Conservation (phyloP, 2,329 filamentous ascomycete genomes). For the Fusarium mangiferae region DNA sequence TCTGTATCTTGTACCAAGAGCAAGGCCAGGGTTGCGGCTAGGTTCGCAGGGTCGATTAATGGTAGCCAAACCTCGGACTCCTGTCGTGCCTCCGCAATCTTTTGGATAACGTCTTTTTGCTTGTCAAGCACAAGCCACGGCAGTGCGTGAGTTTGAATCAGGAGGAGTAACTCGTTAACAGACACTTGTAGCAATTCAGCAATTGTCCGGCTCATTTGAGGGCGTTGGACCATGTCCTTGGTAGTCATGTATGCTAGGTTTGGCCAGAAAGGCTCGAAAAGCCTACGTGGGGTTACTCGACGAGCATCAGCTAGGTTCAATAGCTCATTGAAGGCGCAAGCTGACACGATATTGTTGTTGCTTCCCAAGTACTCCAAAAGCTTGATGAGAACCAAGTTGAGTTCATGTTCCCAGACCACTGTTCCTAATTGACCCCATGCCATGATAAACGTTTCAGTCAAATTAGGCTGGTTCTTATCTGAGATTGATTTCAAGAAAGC, state of each 20-base stretch:
- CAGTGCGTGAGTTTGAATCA: conserved; percentile 83
- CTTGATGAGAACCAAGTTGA: conserved; percentile 85
- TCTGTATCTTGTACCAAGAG: conserved; percentile 67
- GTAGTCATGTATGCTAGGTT: conserved; percentile 84
- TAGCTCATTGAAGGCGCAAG: conserved; percentile 85
- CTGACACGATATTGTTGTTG: conserved; percentile 80
- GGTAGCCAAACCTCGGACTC: conserved; percentile 70
- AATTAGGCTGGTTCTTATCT: conserved; percentile 71
- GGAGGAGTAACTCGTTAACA: conserved; percentile 76
- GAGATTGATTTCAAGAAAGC: conserved; percentile 78
- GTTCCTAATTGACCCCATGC: conserved; percentile 88
- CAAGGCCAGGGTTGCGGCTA: conserved; percentile 67
- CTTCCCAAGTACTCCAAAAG: conserved; percentile 90
- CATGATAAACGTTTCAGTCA: conserved; percentile 86
- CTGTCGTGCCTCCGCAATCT: conserved; percentile 81
- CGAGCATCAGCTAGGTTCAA: conserved; percentile 76
- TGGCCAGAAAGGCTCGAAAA: conserved; percentile 90
- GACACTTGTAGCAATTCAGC: conserved; percentile 84
- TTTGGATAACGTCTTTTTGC: conserved; percentile 80
- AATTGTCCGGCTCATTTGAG: conserved; percentile 83
- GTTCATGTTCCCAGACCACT: conserved; percentile 80
- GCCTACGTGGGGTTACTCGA: conserved; percentile 68
- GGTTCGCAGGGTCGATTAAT: conserved; percentile 66
- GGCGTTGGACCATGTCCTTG: conserved; percentile 81
- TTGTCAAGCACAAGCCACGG: conserved; percentile 87